These are phyloP conservation scores for Bipolaris victoriae DNA, from an alignment of 2,329 filamentous ascomycete genomes.

Conservation along the genomic window DNA sequence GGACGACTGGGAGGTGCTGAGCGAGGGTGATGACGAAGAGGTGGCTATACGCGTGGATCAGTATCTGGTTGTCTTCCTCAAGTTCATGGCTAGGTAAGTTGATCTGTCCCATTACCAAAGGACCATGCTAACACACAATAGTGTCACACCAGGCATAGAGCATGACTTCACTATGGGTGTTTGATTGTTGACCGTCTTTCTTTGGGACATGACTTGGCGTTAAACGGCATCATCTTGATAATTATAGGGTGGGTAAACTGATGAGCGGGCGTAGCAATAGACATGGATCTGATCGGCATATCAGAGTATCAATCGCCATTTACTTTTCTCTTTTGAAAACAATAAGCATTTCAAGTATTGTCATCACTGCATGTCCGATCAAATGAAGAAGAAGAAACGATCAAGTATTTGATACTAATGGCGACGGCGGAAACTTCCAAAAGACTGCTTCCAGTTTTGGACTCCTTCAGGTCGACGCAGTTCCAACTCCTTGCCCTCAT, in stretches of 20 bases:
- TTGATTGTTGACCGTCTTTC: constrained; percentile 51
- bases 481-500: constrained; percentile 45
- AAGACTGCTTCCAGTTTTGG: constrained; percentile 38
- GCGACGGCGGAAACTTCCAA: constrained; percentile 23
- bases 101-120: constrained; percentile 37
- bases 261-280: constrained; percentile 8
- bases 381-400: not conserved
- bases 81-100: constrained; percentile 65
- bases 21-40: constrained; percentile 69
- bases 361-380: too few relatives aligned
- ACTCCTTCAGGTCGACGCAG: constrained; percentile 41
- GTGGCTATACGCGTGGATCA: constrained; percentile 87
- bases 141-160: constrained; percentile 93
- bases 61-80: constrained; percentile 85
- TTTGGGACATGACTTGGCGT: constrained; percentile 8
- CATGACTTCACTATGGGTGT: constrained; percentile 98
- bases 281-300: not conserved
- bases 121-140: constrained; percentile 69
- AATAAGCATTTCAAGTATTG: not conserved
- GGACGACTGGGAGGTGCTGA: constrained; percentile 68
- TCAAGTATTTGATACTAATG: not conserved
- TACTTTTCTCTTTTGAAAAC: not conserved
- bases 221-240: constrained; percentile 6
- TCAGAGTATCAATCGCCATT: constrained; percentile 5
- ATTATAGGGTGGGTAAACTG: constrained; percentile 6